These are phyloP conservation scores for Talaromyces amestolkiae DNA, from an alignment of 2,329 filamentous ascomycete genomes.

Conservation along the genomic window DNA sequence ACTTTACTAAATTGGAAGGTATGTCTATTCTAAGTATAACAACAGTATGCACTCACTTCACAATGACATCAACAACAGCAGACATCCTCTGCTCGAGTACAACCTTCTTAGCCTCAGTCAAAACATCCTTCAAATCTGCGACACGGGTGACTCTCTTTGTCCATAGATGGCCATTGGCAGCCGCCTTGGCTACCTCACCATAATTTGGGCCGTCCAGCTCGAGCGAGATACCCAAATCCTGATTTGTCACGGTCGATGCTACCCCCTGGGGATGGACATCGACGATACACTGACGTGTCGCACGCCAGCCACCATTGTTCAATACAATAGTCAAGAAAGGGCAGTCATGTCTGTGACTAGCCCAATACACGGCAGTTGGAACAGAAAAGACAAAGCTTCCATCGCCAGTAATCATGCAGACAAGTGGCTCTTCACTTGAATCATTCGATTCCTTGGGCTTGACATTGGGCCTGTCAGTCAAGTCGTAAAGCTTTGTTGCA, in stretches of 20 bases:
- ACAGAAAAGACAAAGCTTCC: conserved; percentile 65
- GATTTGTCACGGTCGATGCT: conserved; percentile 20
- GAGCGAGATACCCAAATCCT: conserved; percentile 24
- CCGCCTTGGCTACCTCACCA: conserved; percentile 24
- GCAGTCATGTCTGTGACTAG: conserved; percentile 61
- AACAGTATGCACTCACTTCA: conserved; percentile 13
- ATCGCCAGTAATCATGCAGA: conserved; percentile 63
- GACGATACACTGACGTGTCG: conserved; percentile 37
- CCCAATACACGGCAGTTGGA: conserved; percentile 66
- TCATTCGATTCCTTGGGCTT: conserved; percentile 24
- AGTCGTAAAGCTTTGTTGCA: conserved; percentile 53
- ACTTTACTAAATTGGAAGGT: not conserved
- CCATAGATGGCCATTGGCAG: conserved; percentile 25
- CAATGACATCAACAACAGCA: conserved; percentile 24
- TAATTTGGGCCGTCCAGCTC: conserved; percentile 25
- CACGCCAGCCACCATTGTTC: conserved; percentile 69
- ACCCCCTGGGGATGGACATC: conserved; percentile 25
- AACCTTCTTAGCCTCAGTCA: conserved; percentile 21
- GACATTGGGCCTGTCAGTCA: conserved; percentile 24
- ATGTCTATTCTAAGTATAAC: not conserved
- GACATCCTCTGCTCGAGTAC: conserved; percentile 21
- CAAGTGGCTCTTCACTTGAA: conserved; percentile 50
- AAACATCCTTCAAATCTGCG: conserved; percentile 21
- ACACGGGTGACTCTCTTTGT: conserved; percentile 21
- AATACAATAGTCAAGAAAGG: conserved; percentile 64